These are phyloP conservation scores for Morella rubra DNA, from an alignment of 306 rosid genomes.

Conservation along the genomic window DNA sequence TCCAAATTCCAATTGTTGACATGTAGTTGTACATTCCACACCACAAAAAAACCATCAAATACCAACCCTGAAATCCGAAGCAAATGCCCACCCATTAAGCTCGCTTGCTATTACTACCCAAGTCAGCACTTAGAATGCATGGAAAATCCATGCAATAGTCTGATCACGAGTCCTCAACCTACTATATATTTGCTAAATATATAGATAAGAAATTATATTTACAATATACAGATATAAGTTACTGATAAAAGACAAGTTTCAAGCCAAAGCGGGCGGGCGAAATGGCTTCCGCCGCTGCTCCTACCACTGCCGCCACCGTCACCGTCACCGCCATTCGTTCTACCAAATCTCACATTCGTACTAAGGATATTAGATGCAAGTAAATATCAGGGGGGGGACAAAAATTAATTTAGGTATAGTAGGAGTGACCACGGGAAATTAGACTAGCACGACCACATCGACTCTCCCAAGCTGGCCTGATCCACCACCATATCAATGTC, in stretches of 20 bases:
- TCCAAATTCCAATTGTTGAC: not conserved
- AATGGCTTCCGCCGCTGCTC: conserved; percentile 59
- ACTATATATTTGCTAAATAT: conserved; percentile 5
- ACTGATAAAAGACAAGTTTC: conserved; percentile 11
- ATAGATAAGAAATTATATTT: conserved; percentile 22
- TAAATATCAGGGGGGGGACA: conserved; percentile 2
- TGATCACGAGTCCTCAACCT: conserved; percentile 12
- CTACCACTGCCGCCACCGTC: conserved; percentile 15
- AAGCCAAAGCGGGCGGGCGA: conserved; percentile 45
- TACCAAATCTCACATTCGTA: not conserved
- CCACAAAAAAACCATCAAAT: not conserved
- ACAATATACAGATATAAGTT: conserved; percentile 33
- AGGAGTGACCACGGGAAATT: not conserved
- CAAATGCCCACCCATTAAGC: not conserved
- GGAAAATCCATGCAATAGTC: not conserved
- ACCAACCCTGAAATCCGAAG: not conserved
- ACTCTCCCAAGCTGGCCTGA: conserved; percentile 49
- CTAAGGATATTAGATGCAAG: conserved; percentile 4
- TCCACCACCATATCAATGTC: conserved; percentile 65
- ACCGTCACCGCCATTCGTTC: conserved; percentile 6
- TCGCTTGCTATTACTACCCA: not conserved
- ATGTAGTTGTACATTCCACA: not conserved
- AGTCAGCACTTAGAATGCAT: not conserved
- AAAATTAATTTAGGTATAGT: conserved; percentile 15
- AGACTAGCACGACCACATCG: conserved; percentile 56